phyloP scores from a whole-genome alignment of 768 basidiomycete species.

The Inosperma sp. region DNA sequence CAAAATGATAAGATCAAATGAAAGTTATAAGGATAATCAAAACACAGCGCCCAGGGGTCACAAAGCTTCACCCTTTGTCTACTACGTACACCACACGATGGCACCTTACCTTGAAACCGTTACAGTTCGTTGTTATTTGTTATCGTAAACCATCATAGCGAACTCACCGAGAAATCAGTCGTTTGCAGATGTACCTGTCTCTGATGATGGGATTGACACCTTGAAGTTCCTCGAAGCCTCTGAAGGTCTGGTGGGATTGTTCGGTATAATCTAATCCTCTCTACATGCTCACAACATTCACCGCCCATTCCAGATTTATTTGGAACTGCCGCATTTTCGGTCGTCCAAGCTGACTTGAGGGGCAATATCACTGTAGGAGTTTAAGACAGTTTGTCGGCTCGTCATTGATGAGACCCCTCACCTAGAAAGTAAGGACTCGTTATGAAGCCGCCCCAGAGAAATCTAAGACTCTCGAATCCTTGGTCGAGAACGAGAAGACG shows the following conservation, averaged over 20 bases:
- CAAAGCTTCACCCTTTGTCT: no score
- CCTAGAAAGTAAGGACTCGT: slow-evolving; percentile 84
- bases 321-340: slow-evolving; percentile 75
- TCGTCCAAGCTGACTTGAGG: slow-evolving; percentile 82
- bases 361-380: slow-evolving; percentile 82
- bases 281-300: not conserved
- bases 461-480: slow-evolving; percentile 76
- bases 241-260: slow-evolving; percentile 82
- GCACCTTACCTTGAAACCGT: slow-evolving; percentile 72
- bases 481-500: slow-evolving; percentile 77
- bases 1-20: slow-evolving; percentile 26
- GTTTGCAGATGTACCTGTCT: slow-evolving; percentile 87
- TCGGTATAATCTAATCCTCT: slow-evolving; percentile 49
- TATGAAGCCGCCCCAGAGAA: slow-evolving; percentile 60
- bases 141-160: not conserved
- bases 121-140: slow-evolving; percentile 40
- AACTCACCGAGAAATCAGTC: slow-evolving; percentile 55
- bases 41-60: no score
- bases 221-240: slow-evolving; percentile 82
- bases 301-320: slow-evolving; percentile 67
- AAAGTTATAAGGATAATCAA: slow-evolving; percentile 13
- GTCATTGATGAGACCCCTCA: not conserved
- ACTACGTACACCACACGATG: slow-evolving; percentile 38
- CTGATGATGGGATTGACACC: slow-evolving; percentile 86
- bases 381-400: slow-evolving; percentile 10